A percentile compares a stretch with the other conserved stretches of the same genome.
phyloP scores from a whole-genome alignment of 352 stramenopile genomes.

The Thalassiosira mediterranea region DNA sequence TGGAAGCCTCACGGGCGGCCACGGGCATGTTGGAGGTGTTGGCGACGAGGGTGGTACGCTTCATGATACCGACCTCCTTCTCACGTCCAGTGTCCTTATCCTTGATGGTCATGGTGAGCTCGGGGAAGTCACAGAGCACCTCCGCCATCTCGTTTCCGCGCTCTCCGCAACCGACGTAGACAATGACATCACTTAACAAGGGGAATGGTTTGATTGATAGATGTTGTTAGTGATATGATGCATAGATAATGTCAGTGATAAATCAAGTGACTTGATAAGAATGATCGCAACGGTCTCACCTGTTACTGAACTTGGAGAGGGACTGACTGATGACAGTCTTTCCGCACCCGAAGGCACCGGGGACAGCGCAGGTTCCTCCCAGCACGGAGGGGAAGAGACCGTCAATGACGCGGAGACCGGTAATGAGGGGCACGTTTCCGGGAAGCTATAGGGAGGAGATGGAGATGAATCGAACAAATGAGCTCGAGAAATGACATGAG shows the following conservation, averaged over 20 bases:
- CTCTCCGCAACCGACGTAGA: conserved; percentile 99
- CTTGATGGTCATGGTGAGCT: conserved; percentile 98
- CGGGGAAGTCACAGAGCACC: conserved; percentile 98
- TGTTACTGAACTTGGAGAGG: conserved; percentile 99
- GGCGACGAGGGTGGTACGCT: conserved; percentile 98
- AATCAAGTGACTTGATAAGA: no score
- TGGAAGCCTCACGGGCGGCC: conserved; percentile 98
- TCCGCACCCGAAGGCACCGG: conserved; percentile 98
- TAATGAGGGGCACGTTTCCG: conserved; percentile 96
- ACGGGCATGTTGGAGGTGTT: conserved; percentile 99
- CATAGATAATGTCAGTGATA: no score
- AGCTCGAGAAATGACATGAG: no score
- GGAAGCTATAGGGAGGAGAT: no score
- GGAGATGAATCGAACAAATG: no score
- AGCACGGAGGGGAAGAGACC: conserved; percentile 98
- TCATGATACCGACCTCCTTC: conserved; percentile 99
- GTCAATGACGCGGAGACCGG: conserved; percentile 98
- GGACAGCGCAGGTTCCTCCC: conserved; percentile 97
- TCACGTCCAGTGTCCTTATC: conserved; percentile 80
- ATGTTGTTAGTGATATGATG: no score
- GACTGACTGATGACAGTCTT: conserved; percentile 99
- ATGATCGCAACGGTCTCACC: no score
- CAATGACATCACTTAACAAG: conserved; percentile 97
- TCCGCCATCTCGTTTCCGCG: conserved; percentile 98
- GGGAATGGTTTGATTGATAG: no score